Evolutionary conservation across 805 yeast genomes (phyloP).

Genomic region (Suhomyces canberraensis): DNA sequence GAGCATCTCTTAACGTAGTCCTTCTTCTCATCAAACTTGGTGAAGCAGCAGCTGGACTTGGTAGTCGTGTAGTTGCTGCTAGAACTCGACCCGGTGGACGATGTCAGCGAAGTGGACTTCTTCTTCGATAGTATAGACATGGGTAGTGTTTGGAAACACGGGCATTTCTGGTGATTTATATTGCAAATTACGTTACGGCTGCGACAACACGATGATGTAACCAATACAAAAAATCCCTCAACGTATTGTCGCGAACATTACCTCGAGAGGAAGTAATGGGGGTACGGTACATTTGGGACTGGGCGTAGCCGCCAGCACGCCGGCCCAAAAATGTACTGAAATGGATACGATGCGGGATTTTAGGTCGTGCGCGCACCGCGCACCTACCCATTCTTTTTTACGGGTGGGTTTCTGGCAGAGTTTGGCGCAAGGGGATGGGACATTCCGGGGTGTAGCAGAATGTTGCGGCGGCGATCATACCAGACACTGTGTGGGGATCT

Average conservation of each 20-base stretch:
- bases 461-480: too few relatives aligned
- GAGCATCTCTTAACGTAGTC: conserved; percentile 43
- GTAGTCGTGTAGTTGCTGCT: conserved; percentile 4
- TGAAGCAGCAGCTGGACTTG: conserved; percentile 4
- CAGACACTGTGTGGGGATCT: too few relatives aligned
- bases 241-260: not conserved
- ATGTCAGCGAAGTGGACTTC: conserved; percentile 5
- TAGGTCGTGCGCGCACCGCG: not conserved
- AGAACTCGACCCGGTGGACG: not conserved
- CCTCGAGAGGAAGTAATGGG: not conserved
- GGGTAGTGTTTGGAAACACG: not conserved
- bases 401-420: too few relatives aligned
- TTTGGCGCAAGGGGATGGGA: too few relatives aligned
- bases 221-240: conserved; percentile 8
- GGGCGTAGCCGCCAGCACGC: not conserved
- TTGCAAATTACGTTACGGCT: conserved; percentile 1
- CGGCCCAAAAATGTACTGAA: too few relatives aligned
- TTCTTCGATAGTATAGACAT: conserved; percentile 8
- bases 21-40: conserved; percentile 44
- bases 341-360: not conserved
- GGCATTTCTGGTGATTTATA: not conserved
- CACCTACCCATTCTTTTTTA: too few relatives aligned
- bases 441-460: too few relatives aligned
- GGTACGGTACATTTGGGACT: not conserved
- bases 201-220: conserved; percentile 6